Conservation (phyloP, 192 early-diverging fungal species). For the Umbelopsis sp. region DNA sequence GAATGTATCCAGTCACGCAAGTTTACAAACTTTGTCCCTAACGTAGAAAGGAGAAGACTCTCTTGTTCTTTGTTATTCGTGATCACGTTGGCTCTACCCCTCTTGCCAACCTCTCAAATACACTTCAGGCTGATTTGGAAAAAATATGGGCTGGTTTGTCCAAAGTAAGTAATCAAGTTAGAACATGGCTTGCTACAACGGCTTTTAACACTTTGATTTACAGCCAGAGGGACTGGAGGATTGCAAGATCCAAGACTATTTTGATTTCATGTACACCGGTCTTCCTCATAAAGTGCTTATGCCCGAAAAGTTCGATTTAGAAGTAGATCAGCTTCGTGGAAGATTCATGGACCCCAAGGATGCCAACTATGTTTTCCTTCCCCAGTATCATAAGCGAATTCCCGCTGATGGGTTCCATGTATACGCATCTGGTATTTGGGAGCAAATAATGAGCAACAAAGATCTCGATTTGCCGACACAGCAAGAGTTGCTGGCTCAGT, state of each 20-base stretch:
- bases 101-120: conserved; percentile 75
- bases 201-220: background rate
- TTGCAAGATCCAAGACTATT: conserved; percentile 81
- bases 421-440: conserved; percentile 94
- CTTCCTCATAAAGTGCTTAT: conserved; percentile 91
- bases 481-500: conserved; percentile 96
- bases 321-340: conserved; percentile 63
- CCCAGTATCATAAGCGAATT: conserved; percentile 86
- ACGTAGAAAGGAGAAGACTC: conserved; percentile 82
- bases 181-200: background rate
- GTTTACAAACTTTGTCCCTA: background rate
- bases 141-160: conserved; percentile 89
- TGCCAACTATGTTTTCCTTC: conserved; percentile 82
- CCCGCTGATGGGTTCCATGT: conserved; percentile 95
- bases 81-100: conserved; percentile 92
- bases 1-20: background rate
- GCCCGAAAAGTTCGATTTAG: conserved; percentile 81
- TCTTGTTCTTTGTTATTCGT: conserved; percentile 94
- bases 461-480: conserved; percentile 98
- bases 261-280: conserved; percentile 88
- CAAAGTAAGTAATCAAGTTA: conserved; percentile 57
- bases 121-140: conserved; percentile 81
- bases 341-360: conserved; percentile 75
- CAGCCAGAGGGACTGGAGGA: conserved; percentile 82
- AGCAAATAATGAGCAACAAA: conserved; percentile 91